Base-by-base conservation (phyloP, 306 rosid genomes). In the Malus sieversii region DNA sequence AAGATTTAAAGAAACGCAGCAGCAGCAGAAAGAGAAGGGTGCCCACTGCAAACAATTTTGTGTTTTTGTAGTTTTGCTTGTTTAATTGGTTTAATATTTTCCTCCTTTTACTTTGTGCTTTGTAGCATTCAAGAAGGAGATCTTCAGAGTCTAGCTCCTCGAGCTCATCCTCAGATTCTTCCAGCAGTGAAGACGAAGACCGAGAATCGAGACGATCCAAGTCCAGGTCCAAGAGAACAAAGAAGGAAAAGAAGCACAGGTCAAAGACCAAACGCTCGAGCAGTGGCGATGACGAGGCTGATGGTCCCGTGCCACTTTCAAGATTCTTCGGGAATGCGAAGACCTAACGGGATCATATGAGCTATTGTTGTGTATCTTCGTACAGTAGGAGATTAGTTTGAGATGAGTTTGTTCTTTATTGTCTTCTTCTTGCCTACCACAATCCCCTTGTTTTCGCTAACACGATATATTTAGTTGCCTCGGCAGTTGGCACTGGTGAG, bases 291-390 rank as follows among this genome's bases (percentile, higher is more conserved):
- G 96, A 88, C 66, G 83, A 75, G 83, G 87, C 77, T 15, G 88
- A 69, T 32, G 99, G 99, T 19, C 99, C 98, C 6, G 90, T 92
- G 74, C 97, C 90, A 58, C 99, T 96, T 63, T 96, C 98, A 35
- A 89, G 87, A 87, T 96, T 96, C 86, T 96, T 96, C 75, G 97
- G 85, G 76, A 83, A 40, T 62, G 81, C 71, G 66, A 96, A 89
- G 90, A 89, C 83, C 79, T 81, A 70, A 85, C 29, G 7, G 35
- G 69, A 77, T 82, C 69, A 25, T 42, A 16, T 4, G 55, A 59
- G 25, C 75, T 71, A 22, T 55, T 81, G 84, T 63, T 70, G 70
- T 87, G 90, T 75, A 81, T 81, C 78, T 79, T 83, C 65, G 68
- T 68, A 77, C 75, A 40, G 79, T 85, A 82, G 84, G 83, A 72